phyloP scores from a whole-genome alignment of 1,284 basidiomycete genomes.

The Sanghuangporus baumii region DNA sequence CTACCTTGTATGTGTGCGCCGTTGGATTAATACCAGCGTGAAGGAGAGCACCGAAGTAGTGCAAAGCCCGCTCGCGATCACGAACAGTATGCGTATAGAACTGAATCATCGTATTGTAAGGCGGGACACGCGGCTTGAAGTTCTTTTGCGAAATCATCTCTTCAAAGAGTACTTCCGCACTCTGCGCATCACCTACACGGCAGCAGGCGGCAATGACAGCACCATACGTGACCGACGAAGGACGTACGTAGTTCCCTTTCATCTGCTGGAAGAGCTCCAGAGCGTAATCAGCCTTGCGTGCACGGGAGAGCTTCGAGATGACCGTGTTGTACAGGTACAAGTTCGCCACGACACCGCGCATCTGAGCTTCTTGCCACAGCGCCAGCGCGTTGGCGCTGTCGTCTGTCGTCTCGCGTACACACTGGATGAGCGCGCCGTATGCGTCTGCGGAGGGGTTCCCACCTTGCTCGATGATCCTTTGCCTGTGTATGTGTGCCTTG shows the following conservation, averaged over 20 bases:
- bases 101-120: conserved; percentile 99
- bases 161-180: conserved; percentile 78
- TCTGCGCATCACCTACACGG: conserved; percentile 83
- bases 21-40: conserved; percentile 66
- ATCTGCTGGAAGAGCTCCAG: conserved; percentile 83
- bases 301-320: conserved; percentile 90
- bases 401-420: conserved; percentile 89
- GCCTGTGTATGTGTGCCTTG: conserved; percentile 74
- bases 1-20: conserved; percentile 90
- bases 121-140: conserved; percentile 88
- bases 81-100: conserved; percentile 89
- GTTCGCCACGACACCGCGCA: conserved; percentile 68
- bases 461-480: conserved; percentile 73
- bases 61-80: conserved; percentile 70
- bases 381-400: conserved; percentile 83
- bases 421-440: conserved; percentile 85
- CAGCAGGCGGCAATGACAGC: conserved; percentile 94
- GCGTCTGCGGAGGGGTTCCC: conserved; percentile 82
- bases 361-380: conserved; percentile 77
- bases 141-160: conserved; percentile 77
- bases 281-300: conserved; percentile 85
- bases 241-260: conserved; percentile 62
- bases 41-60: conserved; percentile 73
- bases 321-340: conserved; percentile 93
- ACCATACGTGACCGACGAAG: conserved; percentile 91